Percentiles rank a stretch among this genome's conserved stretches.
phyloP scores from a whole-genome alignment of 805 yeast species.

The Saccharomyces cerevisiae region DNA sequence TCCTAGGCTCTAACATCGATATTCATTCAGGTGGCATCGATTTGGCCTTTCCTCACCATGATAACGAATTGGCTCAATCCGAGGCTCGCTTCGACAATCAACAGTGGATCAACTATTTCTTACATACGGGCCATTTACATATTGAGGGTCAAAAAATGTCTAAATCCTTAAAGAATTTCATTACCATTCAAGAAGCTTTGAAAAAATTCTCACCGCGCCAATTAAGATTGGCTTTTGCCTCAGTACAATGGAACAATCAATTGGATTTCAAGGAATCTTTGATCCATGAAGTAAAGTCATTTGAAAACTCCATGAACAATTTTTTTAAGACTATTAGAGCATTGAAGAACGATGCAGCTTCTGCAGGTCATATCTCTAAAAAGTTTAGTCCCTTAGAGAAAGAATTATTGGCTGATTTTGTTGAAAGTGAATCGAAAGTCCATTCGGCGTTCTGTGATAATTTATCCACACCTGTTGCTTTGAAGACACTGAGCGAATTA shows the following conservation, averaged over 20 bases:
- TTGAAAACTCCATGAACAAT: constrained; percentile 68
- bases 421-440: constrained; percentile 46
- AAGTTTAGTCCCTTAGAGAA: constrained; percentile 51
- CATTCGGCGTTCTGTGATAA: constrained; percentile 84
- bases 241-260: constrained; percentile 87
- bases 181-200: constrained; percentile 87
- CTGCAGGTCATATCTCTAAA: constrained; percentile 47
- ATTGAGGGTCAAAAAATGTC: constrained; percentile 99
- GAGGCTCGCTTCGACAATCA: constrained; percentile 84
- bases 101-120: constrained; percentile 95
- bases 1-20: constrained; percentile 77
- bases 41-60: constrained; percentile 97
- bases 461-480: constrained; percentile 67
- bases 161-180: constrained; percentile 87
- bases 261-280: constrained; percentile 84
- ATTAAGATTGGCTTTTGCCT: constrained; percentile 81
- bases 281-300: constrained; percentile 64
- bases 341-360: constrained; percentile 45
- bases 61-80: constrained; percentile 93
- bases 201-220: constrained; percentile 66
- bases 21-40: constrained; percentile 97
- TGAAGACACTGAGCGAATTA: constrained; percentile 57
- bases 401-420: constrained; percentile 43
- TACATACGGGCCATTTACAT: constrained; percentile 96
- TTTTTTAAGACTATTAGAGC: constrained; percentile 87